A percentile compares a stretch with the other conserved stretches of the same genome.
phyloP scores from a whole-genome alignment of 805 yeast species.

The Komagataella ulmi region DNA sequence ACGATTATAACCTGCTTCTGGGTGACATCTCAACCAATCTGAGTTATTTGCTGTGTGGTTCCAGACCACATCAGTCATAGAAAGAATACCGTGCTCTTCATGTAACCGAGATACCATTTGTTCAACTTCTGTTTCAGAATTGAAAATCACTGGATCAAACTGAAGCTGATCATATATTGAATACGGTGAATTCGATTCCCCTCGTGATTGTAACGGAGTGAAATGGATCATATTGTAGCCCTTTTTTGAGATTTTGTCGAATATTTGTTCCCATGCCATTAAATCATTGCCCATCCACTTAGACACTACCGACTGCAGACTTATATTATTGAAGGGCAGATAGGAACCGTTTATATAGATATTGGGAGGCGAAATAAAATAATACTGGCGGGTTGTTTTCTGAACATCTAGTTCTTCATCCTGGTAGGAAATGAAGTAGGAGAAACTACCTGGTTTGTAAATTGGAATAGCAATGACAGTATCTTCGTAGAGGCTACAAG shows the following conservation, averaged over 20 bases:
- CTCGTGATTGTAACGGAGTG: slow-evolving; percentile 85
- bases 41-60: slow-evolving; percentile 94
- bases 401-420: slow-evolving; percentile 14
- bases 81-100: slow-evolving; percentile 43
- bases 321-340: slow-evolving; percentile 64
- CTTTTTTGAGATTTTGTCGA: slow-evolving; percentile 48
- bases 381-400: slow-evolving; percentile 41
- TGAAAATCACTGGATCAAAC: slow-evolving; percentile 60
- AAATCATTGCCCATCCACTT: slow-evolving; percentile 75
- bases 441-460: slow-evolving; percentile 65
- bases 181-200: slow-evolving; percentile 86
- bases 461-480: slow-evolving; percentile 46
- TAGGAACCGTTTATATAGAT: slow-evolving; percentile 40
- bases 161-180: slow-evolving; percentile 76
- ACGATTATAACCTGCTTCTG: slow-evolving; percentile 80
- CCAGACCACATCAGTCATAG: slow-evolving; percentile 86
- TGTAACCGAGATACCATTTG: slow-evolving; percentile 36
- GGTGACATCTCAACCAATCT: slow-evolving; percentile 70
- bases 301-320: slow-evolving; percentile 75
- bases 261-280: slow-evolving; percentile 53
- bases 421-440: slow-evolving; percentile 55
- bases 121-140: slow-evolving; percentile 38
- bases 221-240: slow-evolving; percentile 95
- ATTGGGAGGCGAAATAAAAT: slow-evolving; percentile 74
- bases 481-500: slow-evolving; percentile 52